Evolutionary conservation across 805 yeast genomes (phyloP), one percentile per base, ranked within the genome.

Genomic region (Debaryomyces prosopidis): DNA sequence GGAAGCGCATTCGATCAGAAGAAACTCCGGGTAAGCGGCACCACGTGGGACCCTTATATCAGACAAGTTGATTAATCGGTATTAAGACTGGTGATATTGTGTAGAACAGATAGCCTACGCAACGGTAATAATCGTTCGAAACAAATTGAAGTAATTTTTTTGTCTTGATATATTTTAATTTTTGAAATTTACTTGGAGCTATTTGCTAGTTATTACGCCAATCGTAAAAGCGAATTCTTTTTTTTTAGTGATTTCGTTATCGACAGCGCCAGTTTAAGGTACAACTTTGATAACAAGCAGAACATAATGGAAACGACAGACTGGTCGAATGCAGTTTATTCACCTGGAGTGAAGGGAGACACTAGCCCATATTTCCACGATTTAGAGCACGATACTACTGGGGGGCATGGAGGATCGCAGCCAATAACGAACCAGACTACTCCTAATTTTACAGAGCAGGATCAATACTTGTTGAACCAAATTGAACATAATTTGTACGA

Each of bases 401-500:
- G 34, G 3, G 20, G 19, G 4, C n/a, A 16, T 11, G 11, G 19
- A 12, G n/a, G n/a, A n/a, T n/a, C n/a, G n/a, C n/a, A n/a, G n/a
- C 15, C 30, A 26, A 11, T 8, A 8, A 26, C 33, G 33, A 32
- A 23, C 5, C 27, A 15, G 19, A 28, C 11, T n/a, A 28, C 26
- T 40, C 6, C 42, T 20, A 55, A 58, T 31, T 59, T 59, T 42
- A 44, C 56, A 20, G 66, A 62, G 23, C 51, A 54, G 26, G 66
- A 63, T 15, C 62, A 58, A 37, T 48, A 53, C 47, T 58, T 62
- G 37, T 52, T 66, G 33, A 62, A 63, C 32, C 68, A 64, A 42
- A 47, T 67, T 23, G 69, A 65, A 33, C 57, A 55, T 17, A 60
- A 58, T 42, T 47, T 66, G 34, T 65, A 65, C 50, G 62, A 60